Evolutionary conservation across 352 stramenopile genomes (phyloP).

Genomic region (Globisporangium spiculum): DNA sequence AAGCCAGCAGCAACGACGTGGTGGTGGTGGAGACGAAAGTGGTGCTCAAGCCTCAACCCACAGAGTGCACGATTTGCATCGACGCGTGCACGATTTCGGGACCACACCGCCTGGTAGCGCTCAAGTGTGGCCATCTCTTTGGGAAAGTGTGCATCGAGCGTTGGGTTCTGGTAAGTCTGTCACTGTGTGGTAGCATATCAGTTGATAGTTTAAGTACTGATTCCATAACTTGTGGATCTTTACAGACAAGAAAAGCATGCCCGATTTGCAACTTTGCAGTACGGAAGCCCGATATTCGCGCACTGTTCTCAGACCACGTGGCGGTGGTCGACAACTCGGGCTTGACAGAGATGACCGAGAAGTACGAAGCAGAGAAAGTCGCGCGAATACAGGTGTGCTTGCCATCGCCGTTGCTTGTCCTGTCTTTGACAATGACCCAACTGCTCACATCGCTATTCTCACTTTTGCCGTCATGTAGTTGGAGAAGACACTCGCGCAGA

Average conservation of each 20-base stretch:
- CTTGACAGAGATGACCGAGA: constrained; percentile 28
- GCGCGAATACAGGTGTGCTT: constrained; percentile 27
- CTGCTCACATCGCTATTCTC: neutral
- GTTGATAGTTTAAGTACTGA: neutral
- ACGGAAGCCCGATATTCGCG: constrained; percentile 41
- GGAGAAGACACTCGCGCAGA: neutral
- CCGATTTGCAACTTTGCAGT: constrained; percentile 39
- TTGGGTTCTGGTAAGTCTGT: constrained; percentile 38
- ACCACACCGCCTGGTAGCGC: constrained; percentile 63
- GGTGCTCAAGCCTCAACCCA: constrained; percentile 44
- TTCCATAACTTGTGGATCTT: neutral
- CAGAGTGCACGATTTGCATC: constrained; percentile 76
- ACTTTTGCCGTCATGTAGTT: neutral
- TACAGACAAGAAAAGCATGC: constrained; percentile 1
- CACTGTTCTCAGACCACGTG: constrained; percentile 64
- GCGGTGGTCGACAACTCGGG: constrained; percentile 27
- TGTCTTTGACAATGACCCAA: neutral
- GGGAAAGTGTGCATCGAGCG: constrained; percentile 73
- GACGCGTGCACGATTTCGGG: constrained; percentile 59
- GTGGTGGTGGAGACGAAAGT: constrained; percentile 18
- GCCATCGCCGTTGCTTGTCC: neutral
- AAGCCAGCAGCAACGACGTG: constrained; percentile 1
- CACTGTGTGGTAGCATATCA: neutral
- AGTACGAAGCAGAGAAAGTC: constrained; percentile 57
- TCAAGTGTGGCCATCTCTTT: constrained; percentile 77